Conservation (phyloP, 257 asterid genomes). For the Fraxinus excelsior region DNA sequence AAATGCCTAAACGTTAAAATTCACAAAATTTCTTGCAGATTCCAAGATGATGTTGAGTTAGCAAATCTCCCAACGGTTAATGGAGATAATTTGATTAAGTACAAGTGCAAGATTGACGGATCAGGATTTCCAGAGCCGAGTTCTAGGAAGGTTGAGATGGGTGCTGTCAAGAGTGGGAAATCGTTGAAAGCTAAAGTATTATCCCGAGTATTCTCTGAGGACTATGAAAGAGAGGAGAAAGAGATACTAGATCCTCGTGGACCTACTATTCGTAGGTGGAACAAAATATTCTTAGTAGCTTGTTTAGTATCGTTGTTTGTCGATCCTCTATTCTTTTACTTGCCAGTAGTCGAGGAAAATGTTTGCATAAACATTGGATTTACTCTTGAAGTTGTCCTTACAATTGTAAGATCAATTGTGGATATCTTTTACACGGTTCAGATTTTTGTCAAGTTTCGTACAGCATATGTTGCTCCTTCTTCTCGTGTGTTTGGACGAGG, state of each 20-base stretch:
- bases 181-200: slow-evolving; percentile 75
- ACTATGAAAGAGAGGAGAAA: slow-evolving; percentile 70
- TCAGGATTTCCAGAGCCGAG: slow-evolving; percentile 37
- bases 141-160: slow-evolving; percentile 40
- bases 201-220: slow-evolving; percentile 93
- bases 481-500: slow-evolving; percentile 99
- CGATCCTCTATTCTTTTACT: slow-evolving; percentile 89
- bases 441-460: slow-evolving; percentile 67
- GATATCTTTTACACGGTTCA: slow-evolving; percentile 77
- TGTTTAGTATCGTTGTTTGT: slow-evolving; percentile 83
- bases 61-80: slow-evolving; percentile 38
- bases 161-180: slow-evolving; percentile 30
- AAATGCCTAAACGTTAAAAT: background rate
- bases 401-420: slow-evolving; percentile 67
- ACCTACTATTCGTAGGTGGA: slow-evolving; percentile 77
- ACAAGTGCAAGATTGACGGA: slow-evolving; percentile 62
- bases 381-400: slow-evolving; percentile 63
- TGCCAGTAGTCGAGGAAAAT: slow-evolving; percentile 55
- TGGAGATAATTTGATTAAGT: slow-evolving; percentile 56
- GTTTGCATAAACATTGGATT: slow-evolving; percentile 73
- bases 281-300: slow-evolving; percentile 82
- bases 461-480: slow-evolving; percentile 96
- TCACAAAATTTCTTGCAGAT: slow-evolving; percentile 44
- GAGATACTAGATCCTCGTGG: slow-evolving; percentile 91
- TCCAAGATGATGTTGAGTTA: slow-evolving; percentile 58